These are phyloP conservation scores for Phytophthora fragariaefolia DNA, from an alignment of 352 stramenopile genomes.

Conservation along the genomic window DNA sequence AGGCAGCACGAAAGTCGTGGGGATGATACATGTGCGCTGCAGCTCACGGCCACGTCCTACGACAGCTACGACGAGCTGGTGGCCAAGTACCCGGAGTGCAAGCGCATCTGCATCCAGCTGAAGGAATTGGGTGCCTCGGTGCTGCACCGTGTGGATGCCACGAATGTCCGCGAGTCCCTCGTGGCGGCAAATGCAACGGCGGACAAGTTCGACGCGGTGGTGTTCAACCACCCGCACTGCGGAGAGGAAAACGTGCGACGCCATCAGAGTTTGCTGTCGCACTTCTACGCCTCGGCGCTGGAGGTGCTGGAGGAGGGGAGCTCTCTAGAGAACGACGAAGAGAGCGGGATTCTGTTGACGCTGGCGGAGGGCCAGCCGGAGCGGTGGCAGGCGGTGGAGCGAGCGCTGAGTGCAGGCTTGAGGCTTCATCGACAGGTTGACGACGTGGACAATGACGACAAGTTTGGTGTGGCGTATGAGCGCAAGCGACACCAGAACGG, in stretches of 20 bases:
- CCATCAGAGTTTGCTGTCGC: slow-evolving; percentile 90
- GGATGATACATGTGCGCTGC: slow-evolving; percentile 12
- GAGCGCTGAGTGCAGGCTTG: slow-evolving; percentile 54
- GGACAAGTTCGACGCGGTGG: slow-evolving; percentile 71
- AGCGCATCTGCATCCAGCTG: slow-evolving; percentile 53
- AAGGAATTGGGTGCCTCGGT: slow-evolving; percentile 46
- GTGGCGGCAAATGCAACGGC: slow-evolving; percentile 14
- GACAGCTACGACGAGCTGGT: slow-evolving; percentile 69
- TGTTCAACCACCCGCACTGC: slow-evolving; percentile 96
- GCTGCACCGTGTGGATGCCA: slow-evolving; percentile 72
- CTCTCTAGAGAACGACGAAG: not conserved
- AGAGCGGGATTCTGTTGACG: slow-evolving; percentile 60
- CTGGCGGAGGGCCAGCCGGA: slow-evolving; percentile 78
- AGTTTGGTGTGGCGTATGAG: slow-evolving; percentile 61
- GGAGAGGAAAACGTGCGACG: slow-evolving; percentile 89
- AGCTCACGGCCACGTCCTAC: slow-evolving; percentile 66
- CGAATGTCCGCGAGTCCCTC: slow-evolving; percentile 58
- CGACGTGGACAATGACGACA: slow-evolving; percentile 53
- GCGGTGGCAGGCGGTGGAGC: slow-evolving; percentile 72
- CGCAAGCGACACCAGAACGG: slow-evolving; percentile 91
- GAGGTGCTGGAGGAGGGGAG: slow-evolving; percentile 42
- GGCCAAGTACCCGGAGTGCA: slow-evolving; percentile 65
- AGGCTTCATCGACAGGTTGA: slow-evolving; percentile 49
- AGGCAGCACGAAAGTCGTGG: slow-evolving; percentile 28
- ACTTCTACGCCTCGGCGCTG: slow-evolving; percentile 88